phyloP scores from a whole-genome alignment of 768 basidiomycete species.

The Boletus reticulatus region DNA sequence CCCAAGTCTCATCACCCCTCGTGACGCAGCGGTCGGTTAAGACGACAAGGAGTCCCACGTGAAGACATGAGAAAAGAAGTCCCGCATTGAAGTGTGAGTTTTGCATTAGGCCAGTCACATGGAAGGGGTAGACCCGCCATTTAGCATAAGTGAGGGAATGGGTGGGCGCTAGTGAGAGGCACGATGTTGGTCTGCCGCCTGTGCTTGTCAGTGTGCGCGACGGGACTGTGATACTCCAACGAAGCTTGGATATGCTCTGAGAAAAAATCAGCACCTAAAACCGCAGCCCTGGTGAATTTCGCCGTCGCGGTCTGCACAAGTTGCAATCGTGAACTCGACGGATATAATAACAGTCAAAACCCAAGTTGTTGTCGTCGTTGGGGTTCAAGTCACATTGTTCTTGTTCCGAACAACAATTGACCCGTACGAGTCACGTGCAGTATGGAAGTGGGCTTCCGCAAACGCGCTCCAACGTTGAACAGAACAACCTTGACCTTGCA shows the following conservation, averaged over 20 bases:
- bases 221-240: too few relatives aligned
- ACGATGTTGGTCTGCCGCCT: too few relatives aligned
- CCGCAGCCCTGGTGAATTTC: too few relatives aligned
- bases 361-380: too few relatives aligned
- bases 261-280: neutral
- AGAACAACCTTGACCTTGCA: neutral
- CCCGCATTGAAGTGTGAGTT: neutral
- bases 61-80: constrained; percentile 5
- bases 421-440: constrained; percentile 11
- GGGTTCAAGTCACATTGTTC: too few relatives aligned
- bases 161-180: neutral
- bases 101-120: neutral
- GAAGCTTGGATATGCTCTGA: too few relatives aligned
- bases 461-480: constrained; percentile 5
- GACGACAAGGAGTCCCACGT: neutral
- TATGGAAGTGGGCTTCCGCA: neutral
- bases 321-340: neutral
- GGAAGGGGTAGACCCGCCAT: neutral
- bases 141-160: neutral
- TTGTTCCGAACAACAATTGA: too few relatives aligned
- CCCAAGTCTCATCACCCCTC: neutral
- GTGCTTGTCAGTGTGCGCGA: too few relatives aligned
- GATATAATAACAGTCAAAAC: neutral
- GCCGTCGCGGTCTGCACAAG: neutral
- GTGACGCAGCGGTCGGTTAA: neutral